These are phyloP conservation scores for Prasinococcaceae sp. DNA, from an alignment of 139 green algal genomes.

Conservation along the genomic window DNA sequence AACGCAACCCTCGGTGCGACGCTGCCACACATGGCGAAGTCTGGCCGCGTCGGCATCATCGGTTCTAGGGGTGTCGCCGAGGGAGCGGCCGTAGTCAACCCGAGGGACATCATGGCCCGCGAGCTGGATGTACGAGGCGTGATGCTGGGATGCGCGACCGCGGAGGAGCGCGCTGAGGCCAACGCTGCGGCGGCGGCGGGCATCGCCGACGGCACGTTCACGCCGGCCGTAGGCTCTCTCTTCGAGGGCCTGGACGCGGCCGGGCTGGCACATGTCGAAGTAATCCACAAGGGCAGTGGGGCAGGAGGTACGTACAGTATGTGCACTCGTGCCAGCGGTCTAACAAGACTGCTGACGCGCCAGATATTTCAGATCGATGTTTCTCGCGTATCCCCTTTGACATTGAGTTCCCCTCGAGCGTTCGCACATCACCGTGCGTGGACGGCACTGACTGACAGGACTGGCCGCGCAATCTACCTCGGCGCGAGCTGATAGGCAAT, in stretches of 20 bases:
- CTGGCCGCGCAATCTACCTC: too few relatives aligned
- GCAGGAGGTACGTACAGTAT: too few relatives aligned
- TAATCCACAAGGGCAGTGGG: not conserved
- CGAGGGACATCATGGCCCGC: not conserved
- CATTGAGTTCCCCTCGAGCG: too few relatives aligned
- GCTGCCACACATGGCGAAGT: not conserved
- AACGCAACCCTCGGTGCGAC: not conserved
- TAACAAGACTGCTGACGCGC: too few relatives aligned
- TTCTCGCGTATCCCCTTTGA: too few relatives aligned
- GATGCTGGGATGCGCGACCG: not conserved
- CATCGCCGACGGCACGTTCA: not conserved
- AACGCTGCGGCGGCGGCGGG: not conserved
- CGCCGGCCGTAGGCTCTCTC: not conserved
- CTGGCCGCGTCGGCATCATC: conserved; percentile 1
- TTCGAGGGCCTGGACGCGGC: not conserved
- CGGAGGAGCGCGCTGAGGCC: not conserved
- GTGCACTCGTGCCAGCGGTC: too few relatives aligned
- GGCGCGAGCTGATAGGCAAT: too few relatives aligned
- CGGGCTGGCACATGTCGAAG: not conserved
- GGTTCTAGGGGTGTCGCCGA: not conserved
- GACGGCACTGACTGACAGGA: too few relatives aligned
- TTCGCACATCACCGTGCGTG: too few relatives aligned
- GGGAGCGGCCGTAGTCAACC: not conserved
- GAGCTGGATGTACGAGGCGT: not conserved
- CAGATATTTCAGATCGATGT: too few relatives aligned